Percentiles rank a stretch among this genome's conserved stretches.
phyloP scores from a whole-genome alignment of 2,329 filamentous ascomycete species.

The Pestalotiopsis fici region DNA sequence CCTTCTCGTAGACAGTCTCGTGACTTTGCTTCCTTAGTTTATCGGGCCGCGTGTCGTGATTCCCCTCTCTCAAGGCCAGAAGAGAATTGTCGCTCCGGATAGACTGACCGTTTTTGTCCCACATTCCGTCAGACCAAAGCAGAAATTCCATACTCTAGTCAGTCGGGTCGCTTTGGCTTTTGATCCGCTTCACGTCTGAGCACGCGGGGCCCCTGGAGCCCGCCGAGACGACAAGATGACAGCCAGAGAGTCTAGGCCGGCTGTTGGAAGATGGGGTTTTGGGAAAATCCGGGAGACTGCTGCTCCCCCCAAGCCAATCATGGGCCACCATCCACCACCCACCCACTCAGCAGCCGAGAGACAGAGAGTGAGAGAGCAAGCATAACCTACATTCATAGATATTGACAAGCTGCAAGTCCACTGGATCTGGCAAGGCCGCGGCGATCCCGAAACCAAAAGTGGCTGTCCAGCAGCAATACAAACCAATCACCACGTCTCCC shows the following conservation, averaged over 20 bases:
- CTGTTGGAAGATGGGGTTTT: background rate
- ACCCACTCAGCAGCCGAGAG: background rate
- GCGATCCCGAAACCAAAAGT: background rate
- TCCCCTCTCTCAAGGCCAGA: background rate
- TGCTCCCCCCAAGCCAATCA: background rate
- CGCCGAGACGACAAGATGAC: too few species aligned
- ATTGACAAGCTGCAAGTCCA: background rate
- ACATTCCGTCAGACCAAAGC: background rate
- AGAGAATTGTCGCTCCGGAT: background rate
- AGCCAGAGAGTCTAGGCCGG: background rate
- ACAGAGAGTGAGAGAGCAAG: too few species aligned
- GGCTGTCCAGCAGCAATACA: background rate
- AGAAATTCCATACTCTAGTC: background rate
- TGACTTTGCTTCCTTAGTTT: background rate
- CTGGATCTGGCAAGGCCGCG: slow-evolving; percentile 2
- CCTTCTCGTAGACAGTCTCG: background rate
- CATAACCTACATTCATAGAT: background rate
- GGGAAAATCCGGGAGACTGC: background rate
- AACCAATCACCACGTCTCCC: background rate
- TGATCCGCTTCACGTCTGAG: background rate
- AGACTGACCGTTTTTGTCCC: background rate
- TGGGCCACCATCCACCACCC: background rate
- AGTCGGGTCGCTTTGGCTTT: background rate
- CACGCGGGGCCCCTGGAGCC: background rate
- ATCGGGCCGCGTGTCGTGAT: background rate